Percentiles rank a stretch among this genome's conserved stretches.
These are phyloP conservation scores for Aspergillus neotritici DNA, from an alignment of 2,329 filamentous ascomycete species.

Conservation along the genomic window DNA sequence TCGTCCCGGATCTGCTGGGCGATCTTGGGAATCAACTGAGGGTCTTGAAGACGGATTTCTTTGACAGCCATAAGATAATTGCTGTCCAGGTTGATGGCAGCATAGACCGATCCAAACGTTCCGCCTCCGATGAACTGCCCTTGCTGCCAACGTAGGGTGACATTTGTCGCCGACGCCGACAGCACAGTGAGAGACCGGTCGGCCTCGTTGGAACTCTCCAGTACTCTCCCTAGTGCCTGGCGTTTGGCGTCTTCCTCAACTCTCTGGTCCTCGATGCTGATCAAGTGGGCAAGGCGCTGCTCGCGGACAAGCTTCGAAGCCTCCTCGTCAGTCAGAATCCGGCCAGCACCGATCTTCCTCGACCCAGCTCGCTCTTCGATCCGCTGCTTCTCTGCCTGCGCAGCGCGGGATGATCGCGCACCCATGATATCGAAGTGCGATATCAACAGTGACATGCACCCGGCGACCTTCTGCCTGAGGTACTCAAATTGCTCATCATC, in stretches of 20 bases:
- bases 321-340: slow-evolving; percentile 74
- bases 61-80: slow-evolving; percentile 98
- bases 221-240: slow-evolving; percentile 79
- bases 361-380: slow-evolving; percentile 75
- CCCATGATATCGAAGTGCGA: slow-evolving; percentile 99
- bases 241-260: slow-evolving; percentile 77
- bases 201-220: slow-evolving; percentile 92
- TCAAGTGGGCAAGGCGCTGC: slow-evolving; percentile 67
- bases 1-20: slow-evolving; percentile 92
- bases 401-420: slow-evolving; percentile 84
- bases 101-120: slow-evolving; percentile 95
- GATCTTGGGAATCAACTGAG: slow-evolving; percentile 89
- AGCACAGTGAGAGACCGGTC: slow-evolving; percentile 91
- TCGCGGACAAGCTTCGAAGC: slow-evolving; percentile 68
- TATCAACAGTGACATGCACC: slow-evolving; percentile 95
- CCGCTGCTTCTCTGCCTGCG: slow-evolving; percentile 86
- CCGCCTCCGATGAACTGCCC: slow-evolving; percentile 97
- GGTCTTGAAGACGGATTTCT: slow-evolving; percentile 94
- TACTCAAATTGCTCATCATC: slow-evolving; percentile 80
- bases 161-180: slow-evolving; percentile 88
- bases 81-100: slow-evolving; percentile 93
- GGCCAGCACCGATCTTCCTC: slow-evolving; percentile 71
- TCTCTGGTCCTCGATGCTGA: slow-evolving; percentile 69
- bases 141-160: slow-evolving; percentile 95
- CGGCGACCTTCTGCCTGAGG: slow-evolving; percentile 81